Conservation (phyloP, 352 stramenopile genomes). For the Pythium brassicae region DNA sequence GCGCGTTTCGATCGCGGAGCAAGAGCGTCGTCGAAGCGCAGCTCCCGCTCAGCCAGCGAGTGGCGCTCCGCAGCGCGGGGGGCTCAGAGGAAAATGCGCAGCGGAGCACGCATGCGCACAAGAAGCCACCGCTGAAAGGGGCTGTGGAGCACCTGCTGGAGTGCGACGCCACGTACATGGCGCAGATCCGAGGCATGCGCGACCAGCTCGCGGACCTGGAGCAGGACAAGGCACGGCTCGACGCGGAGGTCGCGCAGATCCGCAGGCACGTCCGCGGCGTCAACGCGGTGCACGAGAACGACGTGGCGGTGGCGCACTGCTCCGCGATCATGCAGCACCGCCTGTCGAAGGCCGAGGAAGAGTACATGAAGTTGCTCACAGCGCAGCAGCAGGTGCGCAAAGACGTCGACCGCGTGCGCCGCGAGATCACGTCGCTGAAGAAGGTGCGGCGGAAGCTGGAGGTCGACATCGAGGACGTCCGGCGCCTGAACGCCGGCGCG, state of each 20-base stretch:
- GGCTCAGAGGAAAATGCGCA: not conserved
- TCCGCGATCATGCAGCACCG: slow-evolving; percentile 73
- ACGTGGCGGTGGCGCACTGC: slow-evolving; percentile 69
- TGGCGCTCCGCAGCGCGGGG: not conserved
- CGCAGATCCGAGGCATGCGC: slow-evolving; percentile 50
- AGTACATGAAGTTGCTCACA: slow-evolving; percentile 77
- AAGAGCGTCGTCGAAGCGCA: slow-evolving; percentile 3
- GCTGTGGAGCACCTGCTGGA: slow-evolving; percentile 65
- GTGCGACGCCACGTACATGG: slow-evolving; percentile 57
- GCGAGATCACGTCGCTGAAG: slow-evolving; percentile 49
- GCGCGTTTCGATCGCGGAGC: not conserved
- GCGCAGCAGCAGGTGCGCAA: slow-evolving; percentile 56
- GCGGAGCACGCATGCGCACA: slow-evolving; percentile 3
- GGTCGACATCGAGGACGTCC: slow-evolving; percentile 50
- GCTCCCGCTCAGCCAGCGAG: not conserved
- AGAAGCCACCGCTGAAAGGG: slow-evolving; percentile 26
- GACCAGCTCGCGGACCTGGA: slow-evolving; percentile 53
- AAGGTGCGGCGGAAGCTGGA: slow-evolving; percentile 60
- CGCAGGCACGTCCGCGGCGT: slow-evolving; percentile 55
- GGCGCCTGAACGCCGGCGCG: slow-evolving; percentile 28
- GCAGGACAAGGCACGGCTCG: slow-evolving; percentile 34
- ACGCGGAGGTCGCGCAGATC: slow-evolving; percentile 42
- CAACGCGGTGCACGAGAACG: slow-evolving; percentile 73
- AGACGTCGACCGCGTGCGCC: slow-evolving; percentile 53
- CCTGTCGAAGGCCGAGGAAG: slow-evolving; percentile 63